These are phyloP conservation scores for Drosera spatulata DNA, from an alignment of 179 eudicot genomes.

Conservation along the genomic window DNA sequence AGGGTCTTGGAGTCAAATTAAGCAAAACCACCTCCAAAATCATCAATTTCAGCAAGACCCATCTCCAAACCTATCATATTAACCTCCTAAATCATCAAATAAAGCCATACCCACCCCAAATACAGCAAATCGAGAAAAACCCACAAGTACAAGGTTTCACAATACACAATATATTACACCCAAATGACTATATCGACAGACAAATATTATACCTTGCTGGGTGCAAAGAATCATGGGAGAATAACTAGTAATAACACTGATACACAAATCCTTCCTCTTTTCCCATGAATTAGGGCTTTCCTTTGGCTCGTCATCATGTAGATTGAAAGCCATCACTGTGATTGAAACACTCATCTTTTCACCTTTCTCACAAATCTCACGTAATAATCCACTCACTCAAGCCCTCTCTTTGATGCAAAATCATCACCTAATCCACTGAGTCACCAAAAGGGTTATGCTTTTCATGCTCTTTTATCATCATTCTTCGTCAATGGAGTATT, in stretches of 20 bases:
- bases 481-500: too few relatives aligned
- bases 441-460: too few relatives aligned
- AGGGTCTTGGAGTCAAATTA: too few relatives aligned
- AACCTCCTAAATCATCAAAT: background rate
- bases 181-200: background rate
- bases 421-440: too few relatives aligned
- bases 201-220: slow-evolving; percentile 57
- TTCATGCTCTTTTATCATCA: too few relatives aligned
- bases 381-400: background rate
- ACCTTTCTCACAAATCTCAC: background rate
- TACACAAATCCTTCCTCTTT: slow-evolving; percentile 81
- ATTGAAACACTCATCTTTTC: slow-evolving; percentile 68
- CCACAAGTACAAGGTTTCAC: background rate
- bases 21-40: too few relatives aligned
- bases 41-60: too few relatives aligned
- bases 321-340: slow-evolving; percentile 85
- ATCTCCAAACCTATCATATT: too few relatives aligned
- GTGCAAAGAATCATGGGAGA: slow-evolving; percentile 85
- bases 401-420: too few relatives aligned
- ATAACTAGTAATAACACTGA: slow-evolving; percentile 80
- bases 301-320: slow-evolving; percentile 73
- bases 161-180: too few relatives aligned
- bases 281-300: slow-evolving; percentile 88
- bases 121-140: background rate
- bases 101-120: background rate